Evolutionary conservation across 2,329 filamentous ascomycete species (phyloP).

Genomic region (Xylaria sp.): DNA sequence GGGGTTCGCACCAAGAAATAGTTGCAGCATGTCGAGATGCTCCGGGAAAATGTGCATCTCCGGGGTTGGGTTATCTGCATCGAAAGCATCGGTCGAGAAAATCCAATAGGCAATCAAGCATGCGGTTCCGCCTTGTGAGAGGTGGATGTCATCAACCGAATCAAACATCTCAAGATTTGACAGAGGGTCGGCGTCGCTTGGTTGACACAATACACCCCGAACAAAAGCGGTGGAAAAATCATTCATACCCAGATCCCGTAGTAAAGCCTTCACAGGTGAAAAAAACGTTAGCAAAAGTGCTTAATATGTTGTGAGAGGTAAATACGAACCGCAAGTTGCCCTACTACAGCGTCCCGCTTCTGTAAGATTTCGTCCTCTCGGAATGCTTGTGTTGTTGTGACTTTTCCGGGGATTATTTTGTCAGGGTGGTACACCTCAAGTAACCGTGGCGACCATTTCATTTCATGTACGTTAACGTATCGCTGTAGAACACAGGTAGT

Average conservation of each 20-base stretch:
- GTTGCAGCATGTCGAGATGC: constrained; percentile 64
- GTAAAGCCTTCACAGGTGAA: constrained; percentile 62
- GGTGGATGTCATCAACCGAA: constrained; percentile 62
- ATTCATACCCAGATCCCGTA: constrained; percentile 69
- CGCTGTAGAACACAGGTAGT: constrained; percentile 81
- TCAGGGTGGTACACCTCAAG: constrained; percentile 76
- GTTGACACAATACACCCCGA: constrained; percentile 56
- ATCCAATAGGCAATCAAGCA: constrained; percentile 71
- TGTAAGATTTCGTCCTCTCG: constrained; percentile 71
- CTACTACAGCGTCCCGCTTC: constrained; percentile 73
- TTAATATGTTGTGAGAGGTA: background rate
- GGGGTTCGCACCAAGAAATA: constrained; percentile 64
- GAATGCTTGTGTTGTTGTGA: constrained; percentile 72
- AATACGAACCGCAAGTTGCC: constrained; percentile 70
- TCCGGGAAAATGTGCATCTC: constrained; percentile 70
- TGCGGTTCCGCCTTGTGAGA: constrained; percentile 69
- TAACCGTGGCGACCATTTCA: constrained; percentile 72
- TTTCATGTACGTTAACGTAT: constrained; percentile 71
- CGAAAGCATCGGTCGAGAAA: constrained; percentile 71
- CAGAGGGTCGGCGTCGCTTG: constrained; percentile 59
- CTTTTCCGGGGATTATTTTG: constrained; percentile 69
- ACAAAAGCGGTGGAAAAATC: constrained; percentile 60
- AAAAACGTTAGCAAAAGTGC: background rate
- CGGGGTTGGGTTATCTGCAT: constrained; percentile 64
- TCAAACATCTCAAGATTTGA: constrained; percentile 60